Evolutionary conservation across 306 rosid species (phyloP), one percentile per base, ranked within the genome.

Genomic region (Arachis stenosperma): DNA sequence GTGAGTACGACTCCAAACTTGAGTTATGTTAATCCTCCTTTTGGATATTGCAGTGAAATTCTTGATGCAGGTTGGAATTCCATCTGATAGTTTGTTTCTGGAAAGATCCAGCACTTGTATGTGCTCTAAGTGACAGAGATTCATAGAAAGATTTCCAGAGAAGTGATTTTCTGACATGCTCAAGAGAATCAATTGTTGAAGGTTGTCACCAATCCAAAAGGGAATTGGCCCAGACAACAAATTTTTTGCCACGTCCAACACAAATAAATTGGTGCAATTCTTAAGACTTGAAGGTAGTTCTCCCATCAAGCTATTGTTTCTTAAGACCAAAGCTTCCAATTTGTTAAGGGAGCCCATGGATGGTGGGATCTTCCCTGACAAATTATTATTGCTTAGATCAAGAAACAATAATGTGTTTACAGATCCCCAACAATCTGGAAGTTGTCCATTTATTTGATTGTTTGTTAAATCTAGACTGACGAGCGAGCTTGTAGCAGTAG

Each of bases 201-300:
- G 2, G 13, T n/a, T 58, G 66, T 30, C 71, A 10, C 79, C 83
- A 3, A 74, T 37, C 79, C 79, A 79, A 15, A 54, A 52, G 7
- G 79, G 76, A 42, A 74, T 61, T 51, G 48, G 29, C 0, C 75
- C 61, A 0, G 15, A 60, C 6, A 74, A 39, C 6, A 66, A 2
- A 51, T 58, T 79, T 22, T 72, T n/a, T 4, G 58, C 8, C 12
- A 59, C 50, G 48, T 79, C 82, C 10, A 79, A 3, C 9, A 50
- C 1, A 9, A n/a, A 0, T 51, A 79, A 42, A 0, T 61, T 2
- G 9, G 13, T 8, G 29, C 53, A 79, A 10, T 74, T 73, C 30
- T 8, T 47, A 3, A 79, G 36, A 5, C 67, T 52, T 6, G 60
- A 60, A 30, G 79, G 83, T 2, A 79, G 41, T 53, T 67, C 55